Base-by-base conservation (phyloP, 2,329 filamentous ascomycete genomes). In the Gnomoniopsis smithogilvyi region DNA sequence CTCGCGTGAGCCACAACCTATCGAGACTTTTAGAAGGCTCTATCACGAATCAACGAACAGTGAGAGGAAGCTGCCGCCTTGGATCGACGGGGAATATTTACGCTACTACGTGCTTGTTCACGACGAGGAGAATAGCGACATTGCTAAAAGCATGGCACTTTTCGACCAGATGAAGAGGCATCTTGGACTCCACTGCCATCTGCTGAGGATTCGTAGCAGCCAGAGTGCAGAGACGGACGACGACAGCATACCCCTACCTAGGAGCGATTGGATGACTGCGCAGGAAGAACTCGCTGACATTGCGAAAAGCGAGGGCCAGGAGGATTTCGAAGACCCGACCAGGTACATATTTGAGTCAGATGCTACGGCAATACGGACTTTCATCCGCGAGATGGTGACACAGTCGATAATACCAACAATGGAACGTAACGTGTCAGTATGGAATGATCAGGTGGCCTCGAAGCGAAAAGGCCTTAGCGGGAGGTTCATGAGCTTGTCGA, bases 81-180 rank as follows among this genome's bases (percentile, higher is more conserved):
- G 94, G 90, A 90, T 97, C 1, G 88, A 96, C 69, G 88, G 90
- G 33, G 92, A 98, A 62, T 99, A 95, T 72, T 78, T 99, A 64
- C 85, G 95, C 63, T 99, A 99, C 73, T 99, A 99, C 73, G 91
- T 99, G 17, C 79, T 99, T 46, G 89, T 99, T 19, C 95, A 99
- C 68, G 95, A 99, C 67, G 96, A 99, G 74, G 95, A 99, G 70
- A 87, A 86, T 62, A 94, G 96, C 69, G 93, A 99, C 70, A 96
- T 98, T 62, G 85, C 86, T 41, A 90, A 92, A 73, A 96, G 93
- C 14, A 94, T 94, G 73, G 85, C 87, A 19, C 79, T 98, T 30
- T 99, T 96, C 73, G 95, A 99, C 67, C 92, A 97, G 73, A 99
- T 99, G 96, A 99, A 98, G 75, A 87, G 95, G n/a, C 92, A 97